Base-by-base conservation (phyloP, 331 rosid species). In the Quercus lobata region DNA sequence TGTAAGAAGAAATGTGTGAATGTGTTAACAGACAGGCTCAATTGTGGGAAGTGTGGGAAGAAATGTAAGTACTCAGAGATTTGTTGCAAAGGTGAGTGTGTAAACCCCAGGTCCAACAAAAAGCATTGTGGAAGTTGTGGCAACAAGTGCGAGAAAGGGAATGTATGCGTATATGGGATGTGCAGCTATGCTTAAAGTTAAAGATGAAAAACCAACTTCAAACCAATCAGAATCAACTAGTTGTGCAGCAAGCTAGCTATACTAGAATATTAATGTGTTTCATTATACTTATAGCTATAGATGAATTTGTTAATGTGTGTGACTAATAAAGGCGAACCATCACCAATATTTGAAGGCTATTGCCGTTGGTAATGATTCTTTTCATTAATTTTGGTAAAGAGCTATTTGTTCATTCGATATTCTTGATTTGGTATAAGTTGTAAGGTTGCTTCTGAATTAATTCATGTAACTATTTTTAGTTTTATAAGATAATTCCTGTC, bases 11-110 rank as follows among this genome's bases (percentile, higher is more conserved):
- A 73, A 57, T 90, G 97, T 25, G 94, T 92, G 63, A 71, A 92
- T 55, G 86, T 84, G 78, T 81, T 69, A 66, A 82, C 60, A 0
- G 91, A 92, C 78, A 88, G 77, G 63, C 76, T 69, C 78, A 92
- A 90, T 72, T 92, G 94, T 69, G 97, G 97, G 2, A 81, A 0
- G 57, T 92, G 97, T 69, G 94, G 94, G 16, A 90, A 79, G 70
- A 86, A 73, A 57, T 92, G 93, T 57, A 92, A 80, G 83, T 90
- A 80, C 87, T 86, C 89, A 2, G 86, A 88, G 79, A 73, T 76
- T 14, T 92, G 97, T 72, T 92, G 94, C 76, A 85, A 63, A 24
- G 97, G 92, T 0, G 84, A 83, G 76, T 92, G 97, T 72, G 86
- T 90, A 71, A 88, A 87, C 27, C 70, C 85, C 1, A 72, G 80